phyloP scores from a whole-genome alignment of 2,329 filamentous ascomycete species.

The Fusarium nelsonii region DNA sequence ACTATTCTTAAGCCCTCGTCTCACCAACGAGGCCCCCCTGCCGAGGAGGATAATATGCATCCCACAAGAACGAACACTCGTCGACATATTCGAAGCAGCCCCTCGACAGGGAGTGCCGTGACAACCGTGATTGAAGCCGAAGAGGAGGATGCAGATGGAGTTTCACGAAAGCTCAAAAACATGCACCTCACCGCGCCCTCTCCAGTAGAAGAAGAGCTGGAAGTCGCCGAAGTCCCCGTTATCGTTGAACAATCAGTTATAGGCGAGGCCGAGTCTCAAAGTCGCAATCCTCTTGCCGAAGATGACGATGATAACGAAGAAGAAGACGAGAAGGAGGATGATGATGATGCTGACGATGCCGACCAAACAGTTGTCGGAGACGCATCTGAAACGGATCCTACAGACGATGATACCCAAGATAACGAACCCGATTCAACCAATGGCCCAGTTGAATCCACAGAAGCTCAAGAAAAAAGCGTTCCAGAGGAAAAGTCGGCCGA shows the following conservation, averaged over 20 bases:
- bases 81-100: slow-evolving; percentile 82
- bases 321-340: slow-evolving; percentile 23
- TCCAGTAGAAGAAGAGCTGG: slow-evolving; percentile 67
- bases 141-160: slow-evolving; percentile 73
- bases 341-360: slow-evolving; percentile 34
- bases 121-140: slow-evolving; percentile 85
- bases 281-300: slow-evolving; percentile 10
- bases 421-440: slow-evolving; percentile 12
- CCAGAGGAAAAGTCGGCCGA: slow-evolving; percentile 14
- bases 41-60: slow-evolving; percentile 64
- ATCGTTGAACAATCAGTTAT: slow-evolving; percentile 56
- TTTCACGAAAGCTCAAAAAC: slow-evolving; percentile 60
- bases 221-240: slow-evolving; percentile 57
- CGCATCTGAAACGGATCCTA: slow-evolving; percentile 37
- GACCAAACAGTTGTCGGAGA: slow-evolving; percentile 47
- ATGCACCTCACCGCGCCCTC: slow-evolving; percentile 66
- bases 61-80: slow-evolving; percentile 78
- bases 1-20: slow-evolving; percentile 54
- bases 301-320: slow-evolving; percentile 25
- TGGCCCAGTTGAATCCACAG: slow-evolving; percentile 36
- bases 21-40: slow-evolving; percentile 48
- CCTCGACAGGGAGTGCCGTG: slow-evolving; percentile 82
- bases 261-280: slow-evolving; percentile 26
- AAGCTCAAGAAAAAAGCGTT: slow-evolving; percentile 37
- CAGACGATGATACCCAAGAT: slow-evolving; percentile 5